Evolutionary conservation across 2,329 filamentous ascomycete genomes (phyloP).

Genomic region (Claviceps africana): DNA sequence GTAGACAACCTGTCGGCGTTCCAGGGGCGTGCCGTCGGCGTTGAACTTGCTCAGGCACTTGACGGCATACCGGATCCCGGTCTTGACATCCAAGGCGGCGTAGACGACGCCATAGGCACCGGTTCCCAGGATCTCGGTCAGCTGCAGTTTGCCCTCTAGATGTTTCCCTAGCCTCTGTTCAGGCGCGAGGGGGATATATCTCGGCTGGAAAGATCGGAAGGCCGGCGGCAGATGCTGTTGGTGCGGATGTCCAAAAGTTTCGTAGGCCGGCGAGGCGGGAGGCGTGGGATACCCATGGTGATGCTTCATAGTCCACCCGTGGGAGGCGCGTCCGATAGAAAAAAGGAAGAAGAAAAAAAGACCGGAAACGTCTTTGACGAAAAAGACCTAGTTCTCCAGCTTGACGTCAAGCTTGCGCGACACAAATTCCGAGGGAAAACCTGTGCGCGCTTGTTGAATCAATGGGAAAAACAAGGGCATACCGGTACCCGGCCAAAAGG

Average conservation of each 20-base stretch:
- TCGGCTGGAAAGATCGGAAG: conserved; percentile 27
- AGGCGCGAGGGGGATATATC: conserved; percentile 47
- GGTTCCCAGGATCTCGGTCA: conserved; percentile 75
- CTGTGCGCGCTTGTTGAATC: too few species aligned
- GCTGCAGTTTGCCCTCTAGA: conserved; percentile 68
- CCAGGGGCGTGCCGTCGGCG: conserved; percentile 53
- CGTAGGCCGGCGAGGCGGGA: conserved; percentile 42
- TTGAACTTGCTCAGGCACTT: conserved; percentile 94
- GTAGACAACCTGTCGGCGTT: conserved; percentile 74
- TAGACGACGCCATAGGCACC: conserved; percentile 97
- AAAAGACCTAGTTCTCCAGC: neutral
- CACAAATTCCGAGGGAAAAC: too few species aligned
- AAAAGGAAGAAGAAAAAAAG: neutral
- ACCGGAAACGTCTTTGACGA: neutral
- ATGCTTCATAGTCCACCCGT: conserved; percentile 41
- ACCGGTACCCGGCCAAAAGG: too few species aligned
- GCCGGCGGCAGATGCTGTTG: conserved; percentile 12
- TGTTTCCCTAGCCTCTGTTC: conserved; percentile 78
- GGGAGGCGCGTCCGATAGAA: conserved; percentile 10
- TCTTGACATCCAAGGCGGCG: conserved; percentile 71
- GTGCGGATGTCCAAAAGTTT: conserved; percentile 24
- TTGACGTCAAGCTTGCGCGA: neutral
- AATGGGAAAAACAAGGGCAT: too few species aligned
- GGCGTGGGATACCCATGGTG: conserved; percentile 44
- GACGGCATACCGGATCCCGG: conserved; percentile 74